These are phyloP conservation scores for Leavenworthia alabamica DNA, from an alignment of 345 rosid genomes.

Conservation along the genomic window DNA sequence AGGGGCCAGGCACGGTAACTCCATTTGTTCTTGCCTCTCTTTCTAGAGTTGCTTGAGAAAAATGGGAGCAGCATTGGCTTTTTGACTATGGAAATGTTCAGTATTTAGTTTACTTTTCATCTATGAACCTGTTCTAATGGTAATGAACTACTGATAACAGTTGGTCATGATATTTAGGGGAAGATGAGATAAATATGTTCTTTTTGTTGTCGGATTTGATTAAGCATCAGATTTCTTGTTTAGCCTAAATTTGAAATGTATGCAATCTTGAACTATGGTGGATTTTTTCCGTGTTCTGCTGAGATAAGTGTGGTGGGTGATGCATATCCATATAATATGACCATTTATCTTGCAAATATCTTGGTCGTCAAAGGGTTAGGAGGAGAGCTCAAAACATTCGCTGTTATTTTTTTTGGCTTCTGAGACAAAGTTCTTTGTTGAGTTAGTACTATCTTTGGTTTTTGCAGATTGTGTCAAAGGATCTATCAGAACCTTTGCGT, in stretches of 20 bases:
- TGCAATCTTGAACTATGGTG: not conserved
- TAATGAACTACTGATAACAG: conserved; percentile 5
- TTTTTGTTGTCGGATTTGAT: not conserved
- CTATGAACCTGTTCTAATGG: not conserved
- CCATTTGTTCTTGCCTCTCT: conserved; percentile 15
- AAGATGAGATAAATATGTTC: not conserved
- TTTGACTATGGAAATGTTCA: not conserved
- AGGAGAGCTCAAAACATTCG: not conserved
- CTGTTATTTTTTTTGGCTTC: not conserved
- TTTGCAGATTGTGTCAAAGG: conserved; percentile 94
- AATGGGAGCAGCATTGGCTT: not conserved
- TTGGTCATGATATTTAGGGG: conserved; percentile 7
- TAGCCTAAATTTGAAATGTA: not conserved
- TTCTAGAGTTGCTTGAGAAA: conserved; percentile 6
- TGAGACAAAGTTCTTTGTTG: not conserved
- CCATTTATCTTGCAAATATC: conserved; percentile 4
- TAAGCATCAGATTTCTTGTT: not conserved
- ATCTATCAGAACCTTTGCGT: conserved; percentile 92
- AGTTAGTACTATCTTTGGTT: conserved; percentile 13
- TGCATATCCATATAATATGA: not conserved
- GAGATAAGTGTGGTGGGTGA: not conserved
- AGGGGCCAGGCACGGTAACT: conserved; percentile 92
- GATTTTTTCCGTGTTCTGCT: not conserved
- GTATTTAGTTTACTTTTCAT: not conserved
- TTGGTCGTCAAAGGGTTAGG: not conserved